Evolutionary conservation across 768 basidiomycete species (phyloP), one percentile per base, ranked within the genome.

Genomic region (Kwoniella shandongensis): DNA sequence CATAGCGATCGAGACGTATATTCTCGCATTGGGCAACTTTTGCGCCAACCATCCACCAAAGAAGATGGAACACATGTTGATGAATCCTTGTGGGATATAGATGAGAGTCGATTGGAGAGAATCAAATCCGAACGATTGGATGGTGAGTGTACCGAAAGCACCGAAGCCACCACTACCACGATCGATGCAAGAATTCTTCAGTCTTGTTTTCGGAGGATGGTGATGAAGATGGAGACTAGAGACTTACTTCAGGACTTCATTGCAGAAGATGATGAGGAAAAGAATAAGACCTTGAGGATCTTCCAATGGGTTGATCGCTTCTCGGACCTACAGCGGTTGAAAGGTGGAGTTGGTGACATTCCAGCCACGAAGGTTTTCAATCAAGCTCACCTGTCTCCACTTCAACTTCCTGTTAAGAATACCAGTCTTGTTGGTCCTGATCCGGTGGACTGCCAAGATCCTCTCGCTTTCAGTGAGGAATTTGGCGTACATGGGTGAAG

Each of bases 11-110:
- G 45, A 47, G n/a, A 47, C 26, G 26, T 47, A 47, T 8, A 47
- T 47, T 25, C 45, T 20, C 7, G 22, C 45, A 30, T 47, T 47
- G 18, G 45, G 45, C n/a, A 29, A 25, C 20, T 18, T 47, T 7
- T 47, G 45, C 8, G 45, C 45, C 12, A 47, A 26, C 45, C 45
- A 47, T 47, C 45, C 45, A 47, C 45, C 45, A 15, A 47, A 47
- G 1, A 47, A 15, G 23, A 47, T 47, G 17, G 22, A 47, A 26
- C 23, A 25, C 45, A 47, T 47, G 45, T 47, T 47, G 45, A 47
- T 47, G 45, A 47, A 47, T 13, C 45, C 45, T 46, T 46, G 45
- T 7, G 45, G 45, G 27, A 46, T 46, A 26, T 46, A 46, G 23
- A 46, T 46, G 7, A 46, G n/a, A 10, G 45, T 46, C 4, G 45